Evolutionary conservation across 495 filamentous ascomycete genomes (phyloP).

Genomic region (Penicillium bialowiezense): DNA sequence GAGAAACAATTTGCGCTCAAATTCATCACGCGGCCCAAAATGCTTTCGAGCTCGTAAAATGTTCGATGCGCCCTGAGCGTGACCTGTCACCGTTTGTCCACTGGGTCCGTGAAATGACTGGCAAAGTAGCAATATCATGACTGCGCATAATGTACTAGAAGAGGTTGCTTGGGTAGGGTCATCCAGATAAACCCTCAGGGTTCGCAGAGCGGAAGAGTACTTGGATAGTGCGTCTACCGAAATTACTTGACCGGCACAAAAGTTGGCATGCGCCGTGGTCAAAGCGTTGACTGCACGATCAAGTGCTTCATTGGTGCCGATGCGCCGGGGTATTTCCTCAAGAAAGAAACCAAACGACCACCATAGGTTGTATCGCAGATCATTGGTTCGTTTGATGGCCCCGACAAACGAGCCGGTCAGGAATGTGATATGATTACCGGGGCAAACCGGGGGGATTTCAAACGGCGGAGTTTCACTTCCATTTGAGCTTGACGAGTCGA

Average conservation of each 20-base stretch:
- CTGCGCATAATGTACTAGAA: constrained; percentile 43
- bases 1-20: constrained; percentile 37
- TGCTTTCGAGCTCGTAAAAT: constrained; percentile 38
- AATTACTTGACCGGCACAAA: constrained; percentile 16
- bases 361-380: constrained; percentile 41
- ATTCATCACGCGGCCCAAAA: constrained; percentile 30
- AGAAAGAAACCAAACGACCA: constrained; percentile 43
- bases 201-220: constrained; percentile 35
- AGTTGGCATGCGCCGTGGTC: constrained; percentile 28
- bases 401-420: constrained; percentile 27
- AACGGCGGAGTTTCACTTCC: not conserved
- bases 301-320: constrained; percentile 42
- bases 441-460: constrained; percentile 6
- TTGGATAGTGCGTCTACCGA: constrained; percentile 28
- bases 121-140: constrained; percentile 41
- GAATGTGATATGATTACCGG: constrained; percentile 17
- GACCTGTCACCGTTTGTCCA: constrained; percentile 23
- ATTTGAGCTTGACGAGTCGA: not conserved
- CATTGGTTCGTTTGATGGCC: constrained; percentile 28
- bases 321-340: constrained; percentile 32
- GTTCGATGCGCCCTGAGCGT: constrained; percentile 39
- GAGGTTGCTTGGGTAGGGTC: constrained; percentile 33
- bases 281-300: constrained; percentile 39
- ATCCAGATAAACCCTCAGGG: constrained; percentile 35
- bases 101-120: constrained; percentile 27